Conservation (phyloP, 208 protist genomes). For the Balamuthia mandrillaris region DNA sequence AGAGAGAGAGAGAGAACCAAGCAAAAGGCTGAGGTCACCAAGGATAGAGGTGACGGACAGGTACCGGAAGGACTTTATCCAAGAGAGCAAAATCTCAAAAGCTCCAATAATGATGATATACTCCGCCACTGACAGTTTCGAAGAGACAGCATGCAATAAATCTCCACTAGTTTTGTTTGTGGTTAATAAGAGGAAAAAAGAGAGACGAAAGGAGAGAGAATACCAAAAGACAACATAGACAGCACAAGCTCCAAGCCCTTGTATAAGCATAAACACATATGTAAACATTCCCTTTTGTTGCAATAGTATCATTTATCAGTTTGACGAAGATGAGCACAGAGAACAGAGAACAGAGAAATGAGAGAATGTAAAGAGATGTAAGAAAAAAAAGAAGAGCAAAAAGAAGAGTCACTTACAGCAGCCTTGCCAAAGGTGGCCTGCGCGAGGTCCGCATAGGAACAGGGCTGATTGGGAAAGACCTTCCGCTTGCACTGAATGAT, state of each 20-base stretch:
- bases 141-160: neutral
- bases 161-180: neutral
- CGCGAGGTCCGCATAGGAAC: neutral
- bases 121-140: neutral
- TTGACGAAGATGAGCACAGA: neutral
- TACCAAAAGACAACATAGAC: neutral
- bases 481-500: constrained; percentile 37
- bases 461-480: neutral
- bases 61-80: constrained; percentile 6
- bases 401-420: neutral
- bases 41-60: constrained; percentile 23
- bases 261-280: neutral
- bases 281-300: neutral
- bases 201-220: neutral
- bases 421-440: neutral
- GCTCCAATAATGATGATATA: constrained; percentile 5
- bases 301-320: neutral
- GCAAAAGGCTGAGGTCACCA: neutral
- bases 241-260: neutral
- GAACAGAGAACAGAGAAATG: no score
- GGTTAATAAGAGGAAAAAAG: neutral
- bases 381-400: neutral
- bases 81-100: constrained; percentile 14
- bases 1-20: neutral
- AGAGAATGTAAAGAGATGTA: neutral